phyloP scores from a whole-genome alignment of 1,139 yeast genomes.

The Pichia sp. region DNA sequence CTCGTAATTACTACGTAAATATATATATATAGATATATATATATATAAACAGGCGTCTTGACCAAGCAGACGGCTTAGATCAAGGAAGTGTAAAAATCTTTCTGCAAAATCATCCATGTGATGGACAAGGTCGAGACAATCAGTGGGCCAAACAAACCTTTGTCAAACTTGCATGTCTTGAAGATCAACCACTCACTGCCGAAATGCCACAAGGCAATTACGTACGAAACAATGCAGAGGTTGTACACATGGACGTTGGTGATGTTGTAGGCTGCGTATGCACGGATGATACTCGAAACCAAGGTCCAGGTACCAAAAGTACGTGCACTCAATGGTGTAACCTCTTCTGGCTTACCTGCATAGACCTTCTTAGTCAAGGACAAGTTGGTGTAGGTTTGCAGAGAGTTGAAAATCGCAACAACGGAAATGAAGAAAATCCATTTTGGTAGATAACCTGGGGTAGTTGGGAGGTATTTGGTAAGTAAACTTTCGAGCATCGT shows the following conservation, averaged over 20 bases:
- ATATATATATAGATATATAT: background rate
- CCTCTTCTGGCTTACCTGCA: slow-evolving; percentile 56
- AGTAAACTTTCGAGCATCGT: slow-evolving; percentile 13
- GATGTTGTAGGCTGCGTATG: slow-evolving; percentile 80
- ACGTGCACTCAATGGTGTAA: slow-evolving; percentile 79
- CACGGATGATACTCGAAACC: slow-evolving; percentile 75
- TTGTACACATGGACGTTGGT: slow-evolving; percentile 67
- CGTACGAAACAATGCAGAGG: slow-evolving; percentile 76
- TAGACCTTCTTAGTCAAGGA: slow-evolving; percentile 76
- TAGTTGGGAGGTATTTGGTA: slow-evolving; percentile 34
- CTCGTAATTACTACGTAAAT: background rate
- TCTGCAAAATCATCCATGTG: slow-evolving; percentile 45
- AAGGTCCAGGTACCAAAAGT: slow-evolving; percentile 98
- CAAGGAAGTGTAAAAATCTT: slow-evolving; percentile 32
- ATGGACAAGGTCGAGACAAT: slow-evolving; percentile 47
- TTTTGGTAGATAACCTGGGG: slow-evolving; percentile 55
- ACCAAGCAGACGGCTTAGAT: background rate
- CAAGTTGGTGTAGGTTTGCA: slow-evolving; percentile 75
- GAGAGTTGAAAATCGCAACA: slow-evolving; percentile 85
- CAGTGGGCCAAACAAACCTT: slow-evolving; percentile 86
- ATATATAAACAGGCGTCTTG: background rate
- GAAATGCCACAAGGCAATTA: slow-evolving; percentile 82
- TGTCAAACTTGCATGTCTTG: slow-evolving; percentile 77
- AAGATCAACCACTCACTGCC: slow-evolving; percentile 75
- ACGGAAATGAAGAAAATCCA: slow-evolving; percentile 77